Base-by-base conservation (phyloP, 768 basidiomycete genomes). In the Cystobasidium onofrii region DNA sequence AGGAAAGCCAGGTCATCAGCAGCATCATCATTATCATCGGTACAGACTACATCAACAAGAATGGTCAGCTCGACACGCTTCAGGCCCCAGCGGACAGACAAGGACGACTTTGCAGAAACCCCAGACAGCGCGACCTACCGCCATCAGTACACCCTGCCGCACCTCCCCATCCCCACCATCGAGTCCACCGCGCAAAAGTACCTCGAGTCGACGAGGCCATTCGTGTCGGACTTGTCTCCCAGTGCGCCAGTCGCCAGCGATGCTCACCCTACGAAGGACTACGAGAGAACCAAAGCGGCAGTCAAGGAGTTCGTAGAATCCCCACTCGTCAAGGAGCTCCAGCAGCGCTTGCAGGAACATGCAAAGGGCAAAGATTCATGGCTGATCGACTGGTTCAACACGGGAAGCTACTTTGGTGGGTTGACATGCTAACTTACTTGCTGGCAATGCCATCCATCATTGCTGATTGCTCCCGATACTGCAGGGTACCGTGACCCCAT, bases 341-440 rank as follows among this genome's bases (percentile, higher is more conserved):
- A 98, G 82, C 81, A 83, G 41, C 85, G 96, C 1, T 84, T 98
- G 39, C 84, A 91, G 79, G 84, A 86, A 25, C 86, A 93, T 1
- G 92, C 92, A 1, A 74, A 86, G 29, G 79, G 76, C 18, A 81
- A 80, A 73, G 81, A 82, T 23, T 93, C 85, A 83, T 99, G 96
- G 96, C 84, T 99, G n/a, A 85, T 86, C 60, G 92, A 95, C 64
- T 99, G 96, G 96, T 99, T 95, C 95, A 94, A 98, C 82, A 91
- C 96, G 41, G 86, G 81, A 3, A 94, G 93, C 25, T 84, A 84
- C 76, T 83, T 83, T 82, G 81, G 80, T 1, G 82, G 81, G 74
- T 36, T 9, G 64, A 31, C 4, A 65, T 29, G 70, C 25, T 73
- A 76, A 41, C 66, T 69, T 72, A 75, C 74, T n/a, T n/a, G n/a